Conservation (phyloP, 2,329 filamentous ascomycete genomes). For the Chaetomiaceae sp. region DNA sequence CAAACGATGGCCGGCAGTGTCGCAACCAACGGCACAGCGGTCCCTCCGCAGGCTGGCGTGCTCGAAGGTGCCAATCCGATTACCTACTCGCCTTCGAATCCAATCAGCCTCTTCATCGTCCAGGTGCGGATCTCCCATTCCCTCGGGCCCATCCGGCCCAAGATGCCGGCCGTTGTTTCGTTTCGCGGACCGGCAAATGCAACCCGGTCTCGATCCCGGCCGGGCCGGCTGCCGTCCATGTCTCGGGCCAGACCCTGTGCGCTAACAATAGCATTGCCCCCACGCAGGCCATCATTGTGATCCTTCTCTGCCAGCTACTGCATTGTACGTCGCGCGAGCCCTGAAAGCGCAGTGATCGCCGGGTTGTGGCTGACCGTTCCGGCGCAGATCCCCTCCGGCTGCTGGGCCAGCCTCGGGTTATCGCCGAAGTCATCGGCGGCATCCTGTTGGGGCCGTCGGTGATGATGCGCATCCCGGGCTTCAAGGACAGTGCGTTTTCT, state of each 20-base stretch:
- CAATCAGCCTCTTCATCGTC: constrained; percentile 64
- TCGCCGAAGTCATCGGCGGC: constrained; percentile 72
- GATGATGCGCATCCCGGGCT: constrained; percentile 78
- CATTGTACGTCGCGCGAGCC: constrained; percentile 40
- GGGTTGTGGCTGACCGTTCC: constrained; percentile 12
- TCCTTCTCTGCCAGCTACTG: constrained; percentile 66
- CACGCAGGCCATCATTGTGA: constrained; percentile 52
- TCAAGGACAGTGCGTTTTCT: constrained; percentile 41
- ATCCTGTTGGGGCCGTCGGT: constrained; percentile 81
- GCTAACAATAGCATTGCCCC: constrained; percentile 20
- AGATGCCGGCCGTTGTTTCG: constrained; percentile 6
- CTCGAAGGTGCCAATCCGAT: constrained; percentile 60
- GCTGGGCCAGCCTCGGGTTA: constrained; percentile 61
- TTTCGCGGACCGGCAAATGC: constrained; percentile 1
- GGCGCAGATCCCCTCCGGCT: constrained; percentile 23
- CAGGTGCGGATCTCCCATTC: too few relatives aligned
- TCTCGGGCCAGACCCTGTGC: background rate
- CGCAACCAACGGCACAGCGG: constrained; percentile 18
- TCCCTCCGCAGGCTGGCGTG: constrained; percentile 42
- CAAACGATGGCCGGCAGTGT: constrained; percentile 22
- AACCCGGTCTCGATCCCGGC: background rate
- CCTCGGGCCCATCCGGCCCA: too few relatives aligned
- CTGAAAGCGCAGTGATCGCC: background rate
- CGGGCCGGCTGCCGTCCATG: background rate
- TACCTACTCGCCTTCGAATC: constrained; percentile 55